Percentiles rank a stretch among this genome's conserved stretches.
Conservation (phyloP, 73 alveolate species). For the Paramecium octaurelia region DNA sequence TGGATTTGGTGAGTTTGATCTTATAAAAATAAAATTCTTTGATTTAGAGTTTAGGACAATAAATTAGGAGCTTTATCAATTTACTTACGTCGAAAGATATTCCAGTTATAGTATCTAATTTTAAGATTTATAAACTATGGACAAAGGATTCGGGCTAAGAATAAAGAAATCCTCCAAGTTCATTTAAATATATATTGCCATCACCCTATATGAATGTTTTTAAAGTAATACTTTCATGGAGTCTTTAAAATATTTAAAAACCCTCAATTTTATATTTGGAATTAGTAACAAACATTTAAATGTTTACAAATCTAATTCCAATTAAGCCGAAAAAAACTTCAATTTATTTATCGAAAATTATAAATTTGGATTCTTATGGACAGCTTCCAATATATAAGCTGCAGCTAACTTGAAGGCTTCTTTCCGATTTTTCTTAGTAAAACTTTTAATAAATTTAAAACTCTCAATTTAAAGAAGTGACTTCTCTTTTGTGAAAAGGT, state of each 20-base stretch:
- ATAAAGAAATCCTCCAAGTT: neutral
- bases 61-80: neutral
- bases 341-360: neutral
- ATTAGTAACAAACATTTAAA: neutral
- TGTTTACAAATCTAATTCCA: neutral
- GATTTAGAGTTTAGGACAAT: neutral
- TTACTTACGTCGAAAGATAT: neutral
- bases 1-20: neutral
- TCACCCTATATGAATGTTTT: neutral
- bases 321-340: neutral
- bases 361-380: neutral
- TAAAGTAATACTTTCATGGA: neutral
- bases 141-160: neutral
- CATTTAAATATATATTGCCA: neutral
- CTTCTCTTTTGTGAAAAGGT: neutral
- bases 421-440: neutral
- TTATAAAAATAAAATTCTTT: neutral
- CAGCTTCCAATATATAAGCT: neutral
- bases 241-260: neutral
- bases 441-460: neutral
- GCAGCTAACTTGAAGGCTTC: neutral
- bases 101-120: neutral
- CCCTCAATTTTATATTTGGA: neutral
- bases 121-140: neutral
- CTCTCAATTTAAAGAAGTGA: neutral